Conservation (phyloP, 2,329 filamentous ascomycete genomes). For the Atkinsonella hypoxylon region DNA sequence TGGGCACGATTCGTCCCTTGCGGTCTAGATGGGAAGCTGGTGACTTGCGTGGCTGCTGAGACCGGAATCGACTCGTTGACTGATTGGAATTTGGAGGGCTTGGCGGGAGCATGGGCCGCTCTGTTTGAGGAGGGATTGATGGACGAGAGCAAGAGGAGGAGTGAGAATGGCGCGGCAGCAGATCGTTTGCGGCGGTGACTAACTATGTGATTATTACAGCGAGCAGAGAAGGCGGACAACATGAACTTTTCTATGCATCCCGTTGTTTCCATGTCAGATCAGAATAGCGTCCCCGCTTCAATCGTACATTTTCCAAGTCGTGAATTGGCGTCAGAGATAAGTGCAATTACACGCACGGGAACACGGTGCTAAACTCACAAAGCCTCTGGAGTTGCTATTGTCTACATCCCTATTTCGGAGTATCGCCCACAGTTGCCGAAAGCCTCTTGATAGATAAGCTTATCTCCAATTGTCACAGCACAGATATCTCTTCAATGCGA, state of each 20-base stretch:
- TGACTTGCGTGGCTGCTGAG: slow-evolving; percentile 60
- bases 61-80: slow-evolving; percentile 12
- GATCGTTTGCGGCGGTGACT: neutral
- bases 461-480: neutral
- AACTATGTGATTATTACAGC: neutral
- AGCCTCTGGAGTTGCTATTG: too few species aligned
- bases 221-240: neutral
- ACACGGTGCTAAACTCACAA: too few species aligned
- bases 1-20: slow-evolving; percentile 75
- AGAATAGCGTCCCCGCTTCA: too few species aligned
- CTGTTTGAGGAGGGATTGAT: slow-evolving; percentile 23
- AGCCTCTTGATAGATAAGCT: neutral
- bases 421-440: too few species aligned
- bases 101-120: slow-evolving; percentile 22
- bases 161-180: slow-evolving; percentile 6
- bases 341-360: neutral
- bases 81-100: slow-evolving; percentile 16
- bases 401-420: too few species aligned
- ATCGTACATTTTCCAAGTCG: too few species aligned
- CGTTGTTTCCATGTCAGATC: too few species aligned
- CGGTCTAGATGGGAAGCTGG: slow-evolving; percentile 66
- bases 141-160: slow-evolving; percentile 15
- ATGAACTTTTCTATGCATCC: too few species aligned
- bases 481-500: too few species aligned
- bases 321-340: too few species aligned